Evolutionary conservation across 176 grass and related monocot genomes (phyloP).

Genomic region (Typha latifolia): DNA sequence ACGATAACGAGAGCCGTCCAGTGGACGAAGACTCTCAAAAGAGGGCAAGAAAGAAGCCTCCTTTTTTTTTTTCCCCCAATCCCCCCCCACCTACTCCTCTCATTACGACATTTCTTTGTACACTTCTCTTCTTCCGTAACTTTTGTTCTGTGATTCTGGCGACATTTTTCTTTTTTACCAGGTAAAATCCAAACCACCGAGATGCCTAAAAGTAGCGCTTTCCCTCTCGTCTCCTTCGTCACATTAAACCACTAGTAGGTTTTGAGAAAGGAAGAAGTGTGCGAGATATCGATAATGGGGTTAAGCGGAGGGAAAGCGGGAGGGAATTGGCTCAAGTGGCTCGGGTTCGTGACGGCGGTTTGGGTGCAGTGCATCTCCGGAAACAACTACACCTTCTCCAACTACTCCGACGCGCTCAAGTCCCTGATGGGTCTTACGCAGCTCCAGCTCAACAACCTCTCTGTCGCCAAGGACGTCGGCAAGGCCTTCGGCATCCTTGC

Average conservation of each 20-base stretch:
- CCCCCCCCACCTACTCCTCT: no score
- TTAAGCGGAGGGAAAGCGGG: slow-evolving; percentile 33
- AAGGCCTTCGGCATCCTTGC: slow-evolving; percentile 95
- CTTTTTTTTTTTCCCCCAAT: no score
- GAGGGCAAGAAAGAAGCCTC: no score
- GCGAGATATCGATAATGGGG: slow-evolving; percentile 15
- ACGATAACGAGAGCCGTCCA: no score
- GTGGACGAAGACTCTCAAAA: no score
- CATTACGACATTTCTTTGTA: no score
- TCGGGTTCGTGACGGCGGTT: slow-evolving; percentile 80
- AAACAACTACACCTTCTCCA: slow-evolving; percentile 99
- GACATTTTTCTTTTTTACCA: no score
- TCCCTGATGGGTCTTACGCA: slow-evolving; percentile 81
- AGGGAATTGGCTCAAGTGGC: slow-evolving; percentile 53
- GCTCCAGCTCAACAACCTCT: slow-evolving; percentile 88
- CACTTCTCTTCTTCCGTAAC: no score
- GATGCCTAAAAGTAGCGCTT: not conserved
- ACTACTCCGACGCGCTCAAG: slow-evolving; percentile 86
- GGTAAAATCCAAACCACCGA: not conserved
- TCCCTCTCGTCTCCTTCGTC: not conserved
- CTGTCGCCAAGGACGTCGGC: slow-evolving; percentile 95
- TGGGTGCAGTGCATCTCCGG: slow-evolving; percentile 99
- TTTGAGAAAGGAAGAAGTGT: not conserved
- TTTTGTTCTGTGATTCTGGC: no score
- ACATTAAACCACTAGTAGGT: no score